Base-by-base conservation (phyloP, 306 rosid species). In the Hylodesmum podocarpum region DNA sequence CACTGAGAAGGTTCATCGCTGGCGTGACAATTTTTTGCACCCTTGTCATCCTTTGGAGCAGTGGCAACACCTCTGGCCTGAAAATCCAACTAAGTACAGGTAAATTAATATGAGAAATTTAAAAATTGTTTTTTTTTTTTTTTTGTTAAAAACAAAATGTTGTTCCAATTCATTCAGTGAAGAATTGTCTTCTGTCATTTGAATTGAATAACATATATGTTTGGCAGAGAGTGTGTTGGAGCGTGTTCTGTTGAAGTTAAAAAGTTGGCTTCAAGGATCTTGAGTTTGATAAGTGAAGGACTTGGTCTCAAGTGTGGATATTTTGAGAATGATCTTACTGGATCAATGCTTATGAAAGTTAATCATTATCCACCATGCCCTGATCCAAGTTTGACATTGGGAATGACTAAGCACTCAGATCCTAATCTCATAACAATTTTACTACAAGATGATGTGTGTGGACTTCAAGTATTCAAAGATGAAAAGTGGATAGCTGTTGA, bases 21-120 rank as follows among this genome's bases (percentile, higher is more conserved):
- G 86, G 86, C 1, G 86, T 0, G 86, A 78, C 14, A 31, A 8
- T 77, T 37, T 78, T n/a, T 46, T 43, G 21, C 83, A 82, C 67
- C 80, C 67, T 2, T 73, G 77, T 78, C 43, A 66, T 47, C 86
- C 83, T 55, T 36, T 73, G 44, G 79, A 82, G 41, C 37, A 77
- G 39, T 82, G 81, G 74, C 61, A 77, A 11, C 82, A 82, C 4
- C 16, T 72, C 0, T 78, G 82, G 82, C 82, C 86, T 16, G 6
- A 82, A 82, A 53, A 73, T 34, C 86, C 86, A 57, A 41, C 76
- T 3, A 47, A 1, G 25, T 78, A 78, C 57, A 51, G 66, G 81
- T 63, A 78, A 51, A 33, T 14, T 0, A 31, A 49, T 19, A 21
- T 13, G 19, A 12, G 9, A 12, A 25, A 57, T 54, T 51, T 53